These are phyloP conservation scores for Dispira simplex DNA, from an alignment of 192 early-diverging fungal genomes.

Conservation along the genomic window DNA sequence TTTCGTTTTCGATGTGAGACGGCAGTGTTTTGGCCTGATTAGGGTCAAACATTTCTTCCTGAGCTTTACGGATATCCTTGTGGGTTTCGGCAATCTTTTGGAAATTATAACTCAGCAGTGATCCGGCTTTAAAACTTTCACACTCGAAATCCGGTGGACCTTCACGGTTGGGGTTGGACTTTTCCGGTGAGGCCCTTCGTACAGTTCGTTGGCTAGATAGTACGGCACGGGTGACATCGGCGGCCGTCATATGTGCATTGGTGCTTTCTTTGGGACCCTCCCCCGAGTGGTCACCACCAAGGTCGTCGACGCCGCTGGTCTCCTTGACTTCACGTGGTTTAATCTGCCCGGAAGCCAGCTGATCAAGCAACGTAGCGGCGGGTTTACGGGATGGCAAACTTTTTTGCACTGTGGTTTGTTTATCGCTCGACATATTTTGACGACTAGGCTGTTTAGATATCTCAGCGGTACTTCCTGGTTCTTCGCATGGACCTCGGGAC, in stretches of 20 bases:
- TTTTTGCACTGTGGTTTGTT: neutral
- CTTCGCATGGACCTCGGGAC: neutral
- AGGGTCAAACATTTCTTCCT: neutral
- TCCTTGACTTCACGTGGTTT: neutral
- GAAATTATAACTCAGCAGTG: slow-evolving; percentile 11
- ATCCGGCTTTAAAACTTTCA: slow-evolving; percentile 1
- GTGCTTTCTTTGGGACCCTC: neutral
- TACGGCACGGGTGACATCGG: slow-evolving; percentile 2
- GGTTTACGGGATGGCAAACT: neutral
- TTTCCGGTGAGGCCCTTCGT: neutral
- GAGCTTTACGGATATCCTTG: slow-evolving; percentile 3
- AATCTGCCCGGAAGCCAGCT: too few species aligned
- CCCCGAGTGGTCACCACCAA: neutral
- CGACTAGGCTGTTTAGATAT: neutral
- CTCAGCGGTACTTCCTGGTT: neutral
- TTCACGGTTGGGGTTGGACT: neutral
- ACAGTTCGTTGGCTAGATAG: neutral
- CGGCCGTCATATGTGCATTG: neutral
- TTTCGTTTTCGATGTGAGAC: neutral
- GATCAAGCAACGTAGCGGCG: neutral
- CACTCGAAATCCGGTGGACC: neutral
- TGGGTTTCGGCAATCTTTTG: slow-evolving; percentile 11
- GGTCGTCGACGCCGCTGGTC: neutral
- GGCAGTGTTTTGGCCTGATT: neutral
- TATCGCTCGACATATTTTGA: neutral